Base-by-base conservation (phyloP, 805 yeast genomes). In the Kurtzmaniella fragi region DNA sequence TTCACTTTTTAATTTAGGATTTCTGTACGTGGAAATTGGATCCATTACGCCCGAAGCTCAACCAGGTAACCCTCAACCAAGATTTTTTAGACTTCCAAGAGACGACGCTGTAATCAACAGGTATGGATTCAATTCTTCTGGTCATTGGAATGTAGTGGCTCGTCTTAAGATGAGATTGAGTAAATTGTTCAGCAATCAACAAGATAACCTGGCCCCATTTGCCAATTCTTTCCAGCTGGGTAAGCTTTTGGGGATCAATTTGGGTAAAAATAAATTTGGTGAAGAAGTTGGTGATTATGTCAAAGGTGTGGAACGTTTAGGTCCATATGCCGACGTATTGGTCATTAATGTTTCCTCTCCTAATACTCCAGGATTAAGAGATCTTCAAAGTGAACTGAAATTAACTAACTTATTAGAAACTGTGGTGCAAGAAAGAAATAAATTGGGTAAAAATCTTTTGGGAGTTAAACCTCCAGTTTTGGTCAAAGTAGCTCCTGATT, bases 311-410 rank as follows among this genome's bases (percentile, higher is more conserved):
- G 78, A 78, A 42, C 72, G 81, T 39, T 78, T 91, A 48, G 95
- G 95, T 10, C 78, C 80, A 10, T 79, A 71, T 50, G 96, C 98
- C 4, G 98, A 91, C 62, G 89, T 86, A 6, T 68, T 91, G 44
- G 91, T 91, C 14, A 77, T 91, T 47, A 91, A 91, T 54, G 96
- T 91, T 11, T 88, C 96, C 1, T 84, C 95, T 35, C 98, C 98
- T 38, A 91, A 91, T 57, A 91, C 98, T 1, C 98, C 98, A 4
- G 97, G 97, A 2, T 73, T 91, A 49, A 77, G 98, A 54, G 86
- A 80, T 50, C 73, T 91, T 49, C 98, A 91, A 66, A 77, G 67
- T 41, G 95, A 86, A 49, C 71, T 70, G 40, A 85, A 84, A 57
- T 73, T 91, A 43, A 77, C 87, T 6, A 71, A 71, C 28, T 67